A percentile compares a stretch with the other conserved stretches of the same genome.
Conservation (phyloP, 768 basidiomycete genomes). For the Boletus barrowsii region DNA sequence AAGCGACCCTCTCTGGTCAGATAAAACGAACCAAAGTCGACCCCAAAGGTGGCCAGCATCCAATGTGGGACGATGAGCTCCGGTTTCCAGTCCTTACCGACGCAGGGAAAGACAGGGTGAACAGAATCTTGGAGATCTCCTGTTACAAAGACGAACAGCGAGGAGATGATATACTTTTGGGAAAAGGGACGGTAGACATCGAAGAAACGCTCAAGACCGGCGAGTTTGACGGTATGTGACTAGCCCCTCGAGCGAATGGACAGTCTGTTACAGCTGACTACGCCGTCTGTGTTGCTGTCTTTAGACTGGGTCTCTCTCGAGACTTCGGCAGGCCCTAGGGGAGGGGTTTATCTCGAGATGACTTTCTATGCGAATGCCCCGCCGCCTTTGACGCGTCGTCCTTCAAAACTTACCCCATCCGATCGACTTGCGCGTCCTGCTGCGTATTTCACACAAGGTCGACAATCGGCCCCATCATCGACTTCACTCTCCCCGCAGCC, state of each 20-base stretch:
- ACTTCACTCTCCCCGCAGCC: constrained; percentile 15
- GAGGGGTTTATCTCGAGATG: constrained; percentile 90
- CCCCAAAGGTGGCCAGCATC: constrained; percentile 88
- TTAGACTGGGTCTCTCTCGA: constrained; percentile 68
- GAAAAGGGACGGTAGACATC: constrained; percentile 73
- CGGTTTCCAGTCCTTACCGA: constrained; percentile 70
- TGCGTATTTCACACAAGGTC: constrained; percentile 21
- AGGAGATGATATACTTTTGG: constrained; percentile 70
- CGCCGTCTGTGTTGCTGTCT: background rate
- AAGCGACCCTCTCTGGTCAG: constrained; percentile 55
- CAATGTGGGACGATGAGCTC: constrained; percentile 89
- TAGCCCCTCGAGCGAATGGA: background rate
- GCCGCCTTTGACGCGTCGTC: constrained; percentile 47
- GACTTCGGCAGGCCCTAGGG: constrained; percentile 62
- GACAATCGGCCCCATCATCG: constrained; percentile 15
- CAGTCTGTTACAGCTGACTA: constrained; percentile 3
- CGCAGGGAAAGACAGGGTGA: constrained; percentile 41
- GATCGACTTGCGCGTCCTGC: constrained; percentile 50
- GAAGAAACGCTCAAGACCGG: constrained; percentile 76
- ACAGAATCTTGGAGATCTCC: constrained; percentile 64
- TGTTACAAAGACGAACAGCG: constrained; percentile 78
- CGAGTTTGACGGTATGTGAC: constrained; percentile 81
- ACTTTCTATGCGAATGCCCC: constrained; percentile 82
- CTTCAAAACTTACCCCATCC: constrained; percentile 50
- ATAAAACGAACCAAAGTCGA: constrained; percentile 72